Evolutionary conservation across 257 asterid genomes (phyloP).

Genomic region (Sherardia arvensis): DNA sequence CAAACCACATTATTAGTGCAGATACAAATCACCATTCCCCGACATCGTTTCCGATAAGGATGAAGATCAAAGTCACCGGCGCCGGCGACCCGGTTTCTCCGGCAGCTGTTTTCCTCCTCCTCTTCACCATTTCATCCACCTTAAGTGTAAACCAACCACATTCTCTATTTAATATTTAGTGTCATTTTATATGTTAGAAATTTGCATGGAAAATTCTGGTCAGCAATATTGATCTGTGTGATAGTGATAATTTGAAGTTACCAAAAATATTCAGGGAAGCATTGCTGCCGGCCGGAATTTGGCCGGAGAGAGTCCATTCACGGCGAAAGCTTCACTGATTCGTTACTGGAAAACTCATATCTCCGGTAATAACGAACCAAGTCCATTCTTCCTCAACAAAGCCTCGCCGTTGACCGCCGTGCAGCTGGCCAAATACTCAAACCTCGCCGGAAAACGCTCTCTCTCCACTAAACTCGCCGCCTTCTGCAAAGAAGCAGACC

Average conservation of each 20-base stretch:
- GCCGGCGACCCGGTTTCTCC: background rate
- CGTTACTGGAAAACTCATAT: conserved; percentile 29
- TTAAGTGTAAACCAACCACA: background rate
- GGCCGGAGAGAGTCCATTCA: conserved; percentile 19
- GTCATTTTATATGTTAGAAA: too few relatives aligned
- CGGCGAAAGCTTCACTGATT: conserved; percentile 21
- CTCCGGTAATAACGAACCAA: conserved; percentile 21
- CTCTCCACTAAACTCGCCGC: conserved; percentile 45
- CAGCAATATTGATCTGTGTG: too few relatives aligned
- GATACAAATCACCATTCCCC: background rate
- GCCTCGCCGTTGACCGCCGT: conserved; percentile 20
- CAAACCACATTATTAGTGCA: too few relatives aligned
- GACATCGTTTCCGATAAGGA: background rate
- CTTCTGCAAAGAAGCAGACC: conserved; percentile 53
- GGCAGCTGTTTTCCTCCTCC: background rate
- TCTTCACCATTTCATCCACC: background rate
- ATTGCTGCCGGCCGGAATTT: conserved; percentile 14
- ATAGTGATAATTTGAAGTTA: too few relatives aligned
- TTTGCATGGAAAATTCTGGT: too few relatives aligned
- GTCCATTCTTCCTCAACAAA: conserved; percentile 22
- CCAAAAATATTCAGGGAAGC: too few relatives aligned
- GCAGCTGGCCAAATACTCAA: conserved; percentile 15
- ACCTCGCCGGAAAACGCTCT: conserved; percentile 17
- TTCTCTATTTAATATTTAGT: too few relatives aligned
- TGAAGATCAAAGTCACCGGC: background rate